Conservation (phyloP, 106 monocot species). For the Apostasia shenzhenica region DNA sequence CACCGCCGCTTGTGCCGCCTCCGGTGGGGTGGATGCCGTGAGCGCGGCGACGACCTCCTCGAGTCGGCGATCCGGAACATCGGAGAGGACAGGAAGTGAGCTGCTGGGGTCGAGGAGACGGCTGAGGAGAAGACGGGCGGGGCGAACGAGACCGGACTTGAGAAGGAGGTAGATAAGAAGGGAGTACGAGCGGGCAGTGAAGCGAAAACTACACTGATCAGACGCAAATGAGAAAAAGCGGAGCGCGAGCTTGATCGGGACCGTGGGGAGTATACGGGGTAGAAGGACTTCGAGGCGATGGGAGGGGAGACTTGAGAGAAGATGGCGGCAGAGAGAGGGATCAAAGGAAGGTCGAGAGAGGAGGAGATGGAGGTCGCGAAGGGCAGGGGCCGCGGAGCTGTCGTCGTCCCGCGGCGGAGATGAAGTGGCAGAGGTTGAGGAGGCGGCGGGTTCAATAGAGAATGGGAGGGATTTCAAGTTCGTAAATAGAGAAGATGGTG, state of each 20-base stretch:
- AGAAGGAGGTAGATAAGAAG: constrained; percentile 49
- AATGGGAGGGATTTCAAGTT: not conserved
- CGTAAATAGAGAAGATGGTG: not conserved
- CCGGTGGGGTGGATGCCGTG: constrained; percentile 5
- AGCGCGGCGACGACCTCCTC: constrained; percentile 16
- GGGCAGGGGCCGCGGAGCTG: not conserved
- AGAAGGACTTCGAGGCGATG: constrained; percentile 24
- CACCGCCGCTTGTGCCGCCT: constrained; percentile 2
- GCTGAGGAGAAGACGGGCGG: constrained; percentile 40
- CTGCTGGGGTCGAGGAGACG: constrained; percentile 27
- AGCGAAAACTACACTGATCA: constrained; percentile 22
- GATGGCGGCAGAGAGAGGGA: constrained; percentile 12
- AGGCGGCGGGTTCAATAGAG: not conserved
- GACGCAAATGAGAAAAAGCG: constrained; percentile 35
- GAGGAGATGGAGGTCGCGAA: constrained; percentile 11
- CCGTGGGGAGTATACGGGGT: constrained; percentile 20
- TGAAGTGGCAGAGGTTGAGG: not conserved
- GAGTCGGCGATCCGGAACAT: constrained; percentile 6
- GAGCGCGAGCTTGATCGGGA: constrained; percentile 29
- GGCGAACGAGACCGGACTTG: constrained; percentile 8
- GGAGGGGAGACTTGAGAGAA: constrained; percentile 25
- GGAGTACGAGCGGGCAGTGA: constrained; percentile 40
- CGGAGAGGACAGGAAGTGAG: constrained; percentile 13
- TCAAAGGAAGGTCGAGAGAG: constrained; percentile 15
- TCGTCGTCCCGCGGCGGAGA: not conserved